Evolutionary conservation across 1,139 yeast species (phyloP).

Genomic region (Candida tetrigidarum): DNA sequence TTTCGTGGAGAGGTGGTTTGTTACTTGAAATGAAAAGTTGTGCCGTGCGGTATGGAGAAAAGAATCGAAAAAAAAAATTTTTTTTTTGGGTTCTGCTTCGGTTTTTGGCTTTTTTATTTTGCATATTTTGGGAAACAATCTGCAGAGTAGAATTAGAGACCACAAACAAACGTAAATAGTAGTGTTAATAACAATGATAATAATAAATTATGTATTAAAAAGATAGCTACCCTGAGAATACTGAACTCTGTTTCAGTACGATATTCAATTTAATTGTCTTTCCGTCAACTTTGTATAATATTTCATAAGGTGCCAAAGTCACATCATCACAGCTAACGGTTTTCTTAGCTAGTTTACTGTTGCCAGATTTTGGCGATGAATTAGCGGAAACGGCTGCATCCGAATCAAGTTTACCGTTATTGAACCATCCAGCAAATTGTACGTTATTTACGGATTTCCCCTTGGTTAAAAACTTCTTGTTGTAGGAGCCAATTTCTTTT

Average conservation of each 20-base stretch:
- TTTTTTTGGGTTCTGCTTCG: background rate
- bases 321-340: conserved; percentile 10
- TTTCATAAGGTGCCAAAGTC: conserved; percentile 13
- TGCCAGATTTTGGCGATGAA: background rate
- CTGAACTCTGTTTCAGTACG: conserved; percentile 14
- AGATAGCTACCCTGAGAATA: conserved; percentile 1
- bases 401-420: conserved; percentile 7
- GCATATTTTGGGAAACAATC: too few species aligned
- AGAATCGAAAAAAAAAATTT: background rate
- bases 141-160: too few species aligned
- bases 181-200: background rate
- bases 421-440: conserved; percentile 25
- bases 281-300: conserved; percentile 16
- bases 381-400: background rate
- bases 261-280: conserved; percentile 14
- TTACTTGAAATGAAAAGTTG: background rate
- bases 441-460: conserved; percentile 13
- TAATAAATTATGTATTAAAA: conserved; percentile 2
- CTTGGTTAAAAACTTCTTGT: conserved; percentile 22
- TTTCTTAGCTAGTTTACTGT: conserved; percentile 1
- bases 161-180: too few species aligned
- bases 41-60: background rate
- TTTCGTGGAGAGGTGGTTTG: background rate
- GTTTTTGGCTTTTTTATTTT: background rate
- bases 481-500: conserved; percentile 24